Base-by-base conservation (phyloP, 345 rosid species). In the Eucalyptus cladocalyx region DNA sequence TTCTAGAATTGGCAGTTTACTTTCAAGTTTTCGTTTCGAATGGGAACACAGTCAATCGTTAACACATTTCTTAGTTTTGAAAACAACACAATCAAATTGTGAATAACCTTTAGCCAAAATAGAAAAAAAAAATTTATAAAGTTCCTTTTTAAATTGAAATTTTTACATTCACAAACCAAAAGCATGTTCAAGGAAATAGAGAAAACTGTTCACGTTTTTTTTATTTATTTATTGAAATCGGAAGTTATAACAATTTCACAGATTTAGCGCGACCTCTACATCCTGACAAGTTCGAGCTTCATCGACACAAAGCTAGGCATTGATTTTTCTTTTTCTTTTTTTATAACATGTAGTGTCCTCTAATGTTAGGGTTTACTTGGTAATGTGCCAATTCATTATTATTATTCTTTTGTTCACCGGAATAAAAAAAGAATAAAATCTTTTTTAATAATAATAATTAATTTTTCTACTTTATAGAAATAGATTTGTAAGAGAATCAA, bases 401-500 rank as follows among this genome's bases (percentile, higher is more conserved):
- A 12, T 48, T 48, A 0, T 48, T 48, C 5, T 48, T 48, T 48
- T 48, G 49, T 12, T 48, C 5, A 48, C 5, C 5, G 15, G 5
- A 48, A 48, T 12, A 43, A 48, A 11, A 48, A 4, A 48, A 48
- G 0, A 48, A 48, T 5, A 48, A 48, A 12, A 48, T 48, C 2
- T 0, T 12, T 48, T 48, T n/a, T n/a, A n/a, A n/a, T 12, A 1
- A 1, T 48, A 48, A 48, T 48, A 48, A 48, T 48, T 48, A 48
- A 48, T 12, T 48, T 48, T 48, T 48, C 14, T 48, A 48, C 15
- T 48, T 48, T 0, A 0, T 0, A 0, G 5, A 48, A 48, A 48
- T 48, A 12, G 0, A 48, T 48, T 48, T 12, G 1, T 0, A 48
- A 48, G 49, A 48, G 15, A 48, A 48, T 12, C 2, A 12, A 48